Base-by-base conservation (phyloP, 2,329 filamentous ascomycete genomes). In the Xylariaceae sp. region DNA sequence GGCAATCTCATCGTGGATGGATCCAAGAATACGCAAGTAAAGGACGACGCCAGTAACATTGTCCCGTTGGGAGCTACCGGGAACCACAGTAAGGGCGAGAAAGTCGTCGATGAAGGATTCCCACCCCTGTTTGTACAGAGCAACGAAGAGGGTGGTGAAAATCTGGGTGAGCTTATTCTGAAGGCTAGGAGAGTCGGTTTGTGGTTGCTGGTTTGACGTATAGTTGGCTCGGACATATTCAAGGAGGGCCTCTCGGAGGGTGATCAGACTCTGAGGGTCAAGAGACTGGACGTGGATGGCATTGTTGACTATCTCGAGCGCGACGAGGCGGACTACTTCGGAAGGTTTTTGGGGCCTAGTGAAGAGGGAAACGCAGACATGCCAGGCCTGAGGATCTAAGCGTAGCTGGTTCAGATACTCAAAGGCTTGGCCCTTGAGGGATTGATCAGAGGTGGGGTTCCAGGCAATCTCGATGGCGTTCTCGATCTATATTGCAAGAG, bases 161-260 rank as follows among this genome's bases (percentile, higher is more conserved):
- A 92, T 96, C 75, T 99, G 94, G 39, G 93, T 92, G 62, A 99
- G 84, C 75, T 99, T 99, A 77, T 97, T 99, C 75, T 97, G 93
- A 36, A 99, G 87, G 61, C 84, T 83, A 20, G 84, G 72, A 7
- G 87, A 84, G 70, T 99, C 94, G 59, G 86, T 75, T 46, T 78
- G 73, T 53, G 80, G 77, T 50, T 82, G 80, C 8, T 77, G 72
- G 27, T 77, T 77, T 32, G 80, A 77, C 47, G 85, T 82, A 71
- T 97, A 97, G 42, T 82, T 85, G 64, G 87, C 83, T 61, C 84
- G 84, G 56, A 94, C 81, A 72, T 97, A 97, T 63, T 84, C 82
- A 75, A 96, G 80, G 61, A 99, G 77, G 37, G 85, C 88, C 64
- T 94, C 86, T 72, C 90, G 92, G 65, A 97, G 84, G 68, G 87